Evolutionary conservation across 345 rosid species (phyloP).

Genomic region (Acer negundo): DNA sequence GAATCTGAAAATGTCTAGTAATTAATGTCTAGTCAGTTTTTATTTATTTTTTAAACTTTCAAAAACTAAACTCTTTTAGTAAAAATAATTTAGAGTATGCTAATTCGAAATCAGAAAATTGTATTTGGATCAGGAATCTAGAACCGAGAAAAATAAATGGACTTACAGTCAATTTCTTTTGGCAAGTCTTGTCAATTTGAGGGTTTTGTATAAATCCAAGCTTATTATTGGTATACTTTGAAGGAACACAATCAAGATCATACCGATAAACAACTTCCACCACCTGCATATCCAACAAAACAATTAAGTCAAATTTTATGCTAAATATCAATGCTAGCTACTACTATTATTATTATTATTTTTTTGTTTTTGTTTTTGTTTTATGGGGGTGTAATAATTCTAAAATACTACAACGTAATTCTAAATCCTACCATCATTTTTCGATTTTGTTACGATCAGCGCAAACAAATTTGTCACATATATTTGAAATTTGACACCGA

Average conservation of each 20-base stretch:
- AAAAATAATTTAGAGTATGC: too few relatives aligned
- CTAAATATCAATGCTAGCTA: neutral
- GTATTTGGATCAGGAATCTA: neutral
- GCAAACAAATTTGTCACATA: too few relatives aligned
- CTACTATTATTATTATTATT: too few relatives aligned
- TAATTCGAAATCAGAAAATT: neutral
- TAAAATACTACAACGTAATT: too few relatives aligned
- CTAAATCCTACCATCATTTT: too few relatives aligned
- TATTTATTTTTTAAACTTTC: too few relatives aligned
- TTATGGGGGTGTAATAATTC: neutral
- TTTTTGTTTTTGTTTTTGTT: too few relatives aligned
- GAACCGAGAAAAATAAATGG: neutral
- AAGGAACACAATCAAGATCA: constrained; percentile 56
- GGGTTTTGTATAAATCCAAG: constrained; percentile 44
- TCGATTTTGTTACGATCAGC: too few relatives aligned
- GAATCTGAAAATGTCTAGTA: constrained; percentile 42
- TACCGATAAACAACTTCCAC: constrained; percentile 65
- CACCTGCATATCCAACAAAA: constrained; percentile 37
- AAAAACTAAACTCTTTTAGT: neutral
- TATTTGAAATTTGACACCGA: too few relatives aligned
- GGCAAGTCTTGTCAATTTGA: constrained; percentile 55
- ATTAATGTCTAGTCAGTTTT: neutral
- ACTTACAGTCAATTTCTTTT: constrained; percentile 49
- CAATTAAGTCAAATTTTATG: neutral
- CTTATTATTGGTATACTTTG: constrained; percentile 16